phyloP scores from a whole-genome alignment of 768 basidiomycete species.

The Udeniomyces megalosporus region DNA sequence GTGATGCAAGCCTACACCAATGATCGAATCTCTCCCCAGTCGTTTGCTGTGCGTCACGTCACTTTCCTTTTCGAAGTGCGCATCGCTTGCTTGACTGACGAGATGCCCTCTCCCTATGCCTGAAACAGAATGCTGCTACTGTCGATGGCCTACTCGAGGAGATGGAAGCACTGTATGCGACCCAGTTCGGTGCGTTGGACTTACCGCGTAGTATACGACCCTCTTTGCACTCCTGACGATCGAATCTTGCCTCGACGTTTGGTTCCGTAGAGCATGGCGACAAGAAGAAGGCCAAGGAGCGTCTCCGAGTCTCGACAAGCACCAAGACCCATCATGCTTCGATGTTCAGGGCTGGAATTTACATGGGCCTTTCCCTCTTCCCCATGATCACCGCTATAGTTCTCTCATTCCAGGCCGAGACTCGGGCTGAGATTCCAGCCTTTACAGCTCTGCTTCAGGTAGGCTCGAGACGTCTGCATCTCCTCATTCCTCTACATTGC shows the following conservation, averaged over 20 bases:
- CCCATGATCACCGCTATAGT: background rate
- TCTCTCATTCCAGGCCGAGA: conserved; percentile 35
- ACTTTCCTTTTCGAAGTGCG: background rate
- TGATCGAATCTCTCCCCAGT: background rate
- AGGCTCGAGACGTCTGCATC: too few relatives aligned
- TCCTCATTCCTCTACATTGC: too few relatives aligned
- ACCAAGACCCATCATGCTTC: conserved; percentile 51
- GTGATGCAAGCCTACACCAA: conserved; percentile 62
- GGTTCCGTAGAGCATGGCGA: conserved; percentile 45
- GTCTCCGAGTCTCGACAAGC: conserved; percentile 42
- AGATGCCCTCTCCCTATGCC: conserved; percentile 38
- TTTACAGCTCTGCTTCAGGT: conserved; percentile 55
- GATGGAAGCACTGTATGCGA: conserved; percentile 61
- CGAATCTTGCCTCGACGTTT: background rate
- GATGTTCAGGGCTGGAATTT: conserved; percentile 47
- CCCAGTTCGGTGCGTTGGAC: conserved; percentile 48
- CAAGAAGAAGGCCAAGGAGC: conserved; percentile 53
- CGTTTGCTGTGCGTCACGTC: background rate
- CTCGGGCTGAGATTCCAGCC: conserved; percentile 42
- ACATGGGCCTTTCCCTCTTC: too few relatives aligned
- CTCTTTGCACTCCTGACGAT: background rate
- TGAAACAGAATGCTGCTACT: conserved; percentile 33
- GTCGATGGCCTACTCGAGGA: conserved; percentile 54
- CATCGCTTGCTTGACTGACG: background rate
- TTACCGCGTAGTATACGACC: background rate